phyloP scores from a whole-genome alignment of 2,329 filamentous ascomycete genomes.

The Scytalidium lignicola region DNA sequence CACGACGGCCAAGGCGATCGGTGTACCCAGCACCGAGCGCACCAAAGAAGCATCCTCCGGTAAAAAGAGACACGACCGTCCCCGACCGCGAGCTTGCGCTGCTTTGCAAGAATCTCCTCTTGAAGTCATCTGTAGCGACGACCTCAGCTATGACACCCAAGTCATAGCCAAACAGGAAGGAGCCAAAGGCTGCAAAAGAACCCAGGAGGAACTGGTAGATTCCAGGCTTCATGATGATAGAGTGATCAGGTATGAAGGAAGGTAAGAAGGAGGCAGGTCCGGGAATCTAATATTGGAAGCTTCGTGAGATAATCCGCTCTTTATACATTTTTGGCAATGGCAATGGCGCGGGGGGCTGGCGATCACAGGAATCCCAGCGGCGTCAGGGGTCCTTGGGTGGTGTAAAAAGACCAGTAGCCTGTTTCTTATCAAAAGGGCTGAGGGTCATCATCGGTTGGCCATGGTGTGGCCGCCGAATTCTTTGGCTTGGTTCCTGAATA shows the following conservation, averaged over 20 bases:
- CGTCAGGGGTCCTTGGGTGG: too few species aligned
- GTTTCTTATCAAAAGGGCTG: too few species aligned
- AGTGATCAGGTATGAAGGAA: neutral
- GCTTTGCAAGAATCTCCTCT: slow-evolving; percentile 33
- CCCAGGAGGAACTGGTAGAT: slow-evolving; percentile 4
- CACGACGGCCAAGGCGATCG: slow-evolving; percentile 59
- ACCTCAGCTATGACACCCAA: slow-evolving; percentile 47
- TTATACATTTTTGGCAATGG: too few species aligned
- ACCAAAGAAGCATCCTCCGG: slow-evolving; percentile 46
- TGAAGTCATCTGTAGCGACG: slow-evolving; percentile 41
- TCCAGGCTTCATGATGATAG: neutral
- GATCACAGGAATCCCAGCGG: too few species aligned
- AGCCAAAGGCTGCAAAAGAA: slow-evolving; percentile 45
- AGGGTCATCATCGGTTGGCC: too few species aligned
- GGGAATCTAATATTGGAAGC: neutral
- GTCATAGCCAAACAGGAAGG: slow-evolving; percentile 46
- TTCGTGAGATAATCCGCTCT: too few species aligned
- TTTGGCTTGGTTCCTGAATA: too few species aligned
- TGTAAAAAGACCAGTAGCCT: too few species aligned
- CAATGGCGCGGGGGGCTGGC: too few species aligned
- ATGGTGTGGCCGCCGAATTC: too few species aligned
- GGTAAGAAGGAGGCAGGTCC: neutral
- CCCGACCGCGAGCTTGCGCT: slow-evolving; percentile 42
- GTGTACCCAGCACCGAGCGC: slow-evolving; percentile 66
- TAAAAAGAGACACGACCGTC: slow-evolving; percentile 65